Base-by-base conservation (phyloP, 306 rosid species). In the Pachyrhizus erosus region DNA sequence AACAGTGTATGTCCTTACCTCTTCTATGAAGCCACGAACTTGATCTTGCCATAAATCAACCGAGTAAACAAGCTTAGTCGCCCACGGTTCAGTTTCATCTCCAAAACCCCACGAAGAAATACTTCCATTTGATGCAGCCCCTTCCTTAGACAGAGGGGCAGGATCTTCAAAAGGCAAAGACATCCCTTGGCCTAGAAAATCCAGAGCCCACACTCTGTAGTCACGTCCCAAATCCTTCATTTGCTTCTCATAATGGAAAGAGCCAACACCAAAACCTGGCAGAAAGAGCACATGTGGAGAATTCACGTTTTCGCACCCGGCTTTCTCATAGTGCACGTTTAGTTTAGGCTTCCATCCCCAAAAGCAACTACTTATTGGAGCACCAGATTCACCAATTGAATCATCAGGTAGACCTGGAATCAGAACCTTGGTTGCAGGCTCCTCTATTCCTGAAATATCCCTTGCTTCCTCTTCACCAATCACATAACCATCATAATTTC, bases 231-330 rank as follows among this genome's bases (percentile, higher is more conserved):
- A 87, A 86, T 95, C 99, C 90, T 86, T 91, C 75, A 95, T 74
- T 67, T 95, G 99, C 90, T 95, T 95, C 96, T 90, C 96, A 49
- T 93, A 95, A 82, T 95, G 99, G 79, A 95, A 95, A 15, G 99
- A 86, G 17, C 99, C 99, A 84, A 93, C 99, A 76, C 99, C 99
- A 80, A 95, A 95, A 83, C 98, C 99, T 45, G 99, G 99, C 77
- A 95, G 92, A 80, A 93, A 93, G 37, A 95, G 79, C 37, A 95
- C 91, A 26, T 91, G 80, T 8, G 98, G 97, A 46, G 98, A 89
- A 55, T 79, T 84, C 75, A 79, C 34, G 79, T 95, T 89, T 20
- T 86, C 91, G 76, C 83, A 86, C 26, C 98, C 98, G 42, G 98
- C 92, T 71, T 85, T 89, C 72, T 93, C 97, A 83, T 93, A 95